These are phyloP conservation scores for Stygiomarasmius scandens DNA, from an alignment of 1,284 basidiomycete species.

Conservation along the genomic window DNA sequence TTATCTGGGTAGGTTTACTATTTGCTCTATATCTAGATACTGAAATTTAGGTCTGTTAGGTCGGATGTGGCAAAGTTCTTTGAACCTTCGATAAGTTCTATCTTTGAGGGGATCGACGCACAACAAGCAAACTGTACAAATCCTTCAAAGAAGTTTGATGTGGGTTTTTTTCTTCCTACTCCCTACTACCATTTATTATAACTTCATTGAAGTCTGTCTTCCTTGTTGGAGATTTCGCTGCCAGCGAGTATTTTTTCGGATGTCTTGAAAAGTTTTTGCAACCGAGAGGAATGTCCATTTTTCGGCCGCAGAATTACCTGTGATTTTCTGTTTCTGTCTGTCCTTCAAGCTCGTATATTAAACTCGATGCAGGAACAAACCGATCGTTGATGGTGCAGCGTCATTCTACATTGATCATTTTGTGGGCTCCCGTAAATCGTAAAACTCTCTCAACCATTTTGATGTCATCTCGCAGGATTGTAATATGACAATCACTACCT, in stretches of 20 bases:
- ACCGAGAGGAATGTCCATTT: constrained; percentile 29
- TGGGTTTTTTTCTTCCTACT: neutral
- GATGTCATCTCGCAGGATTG: too few relatives aligned
- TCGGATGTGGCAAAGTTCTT: constrained; percentile 41
- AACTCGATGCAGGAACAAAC: constrained; percentile 51
- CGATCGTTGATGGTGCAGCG: constrained; percentile 57
- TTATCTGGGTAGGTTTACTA: constrained; percentile 42
- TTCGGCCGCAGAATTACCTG: constrained; percentile 42
- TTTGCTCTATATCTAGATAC: too few relatives aligned
- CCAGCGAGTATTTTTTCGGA: constrained; percentile 50
- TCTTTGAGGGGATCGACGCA: constrained; percentile 33
- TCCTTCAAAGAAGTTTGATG: constrained; percentile 24
- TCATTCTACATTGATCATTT: constrained; percentile 53
- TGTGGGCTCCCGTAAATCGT: constrained; percentile 48
- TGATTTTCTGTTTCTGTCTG: too few relatives aligned
- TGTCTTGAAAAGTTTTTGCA: constrained; percentile 37
- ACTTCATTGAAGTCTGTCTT: constrained; percentile 37
- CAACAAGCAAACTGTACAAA: constrained; percentile 23
- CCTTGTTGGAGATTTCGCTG: constrained; percentile 51
- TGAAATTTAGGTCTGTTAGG: too few relatives aligned
- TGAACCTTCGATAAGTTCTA: constrained; percentile 37
- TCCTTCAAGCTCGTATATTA: too few relatives aligned
- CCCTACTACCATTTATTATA: neutral
- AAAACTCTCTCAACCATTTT: too few relatives aligned
- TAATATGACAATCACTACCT: too few relatives aligned